Evolutionary conservation across 257 asterid species (phyloP).

Genomic region (Gentiana macrophylla): DNA sequence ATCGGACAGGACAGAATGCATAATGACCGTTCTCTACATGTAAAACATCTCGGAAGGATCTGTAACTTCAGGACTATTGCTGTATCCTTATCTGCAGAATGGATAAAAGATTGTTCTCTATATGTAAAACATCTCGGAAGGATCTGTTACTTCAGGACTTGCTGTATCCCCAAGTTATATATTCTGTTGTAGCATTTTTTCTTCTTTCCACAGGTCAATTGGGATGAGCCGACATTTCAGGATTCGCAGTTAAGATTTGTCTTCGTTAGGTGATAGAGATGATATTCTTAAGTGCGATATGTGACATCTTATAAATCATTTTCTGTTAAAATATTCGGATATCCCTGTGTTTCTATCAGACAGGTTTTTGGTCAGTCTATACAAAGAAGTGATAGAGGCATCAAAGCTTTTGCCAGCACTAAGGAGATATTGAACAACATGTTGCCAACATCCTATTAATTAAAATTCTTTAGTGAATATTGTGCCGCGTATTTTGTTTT

Average conservation of each 20-base stretch:
- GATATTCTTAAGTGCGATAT: neutral
- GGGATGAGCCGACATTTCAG: slow-evolving; percentile 13
- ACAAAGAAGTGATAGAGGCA: slow-evolving; percentile 30
- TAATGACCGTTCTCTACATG: no score
- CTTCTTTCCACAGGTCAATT: neutral
- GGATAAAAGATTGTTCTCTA: no score
- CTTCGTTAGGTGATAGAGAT: no score
- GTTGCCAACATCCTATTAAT: slow-evolving; percentile 5
- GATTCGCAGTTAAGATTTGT: neutral
- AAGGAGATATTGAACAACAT: slow-evolving; percentile 8
- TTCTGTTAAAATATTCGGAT: slow-evolving; percentile 24
- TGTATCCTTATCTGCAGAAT: no score
- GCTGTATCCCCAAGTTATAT: no score
- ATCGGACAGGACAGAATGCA: no score
- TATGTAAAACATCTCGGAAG: no score
- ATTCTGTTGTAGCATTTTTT: no score
- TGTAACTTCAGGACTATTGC: neutral
- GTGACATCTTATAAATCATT: slow-evolving; percentile 9
- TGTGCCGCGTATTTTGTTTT: slow-evolving; percentile 15
- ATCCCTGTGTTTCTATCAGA: slow-evolving; percentile 27
- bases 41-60: no score
- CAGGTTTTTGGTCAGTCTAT: slow-evolving; percentile 35
- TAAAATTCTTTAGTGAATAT: neutral
- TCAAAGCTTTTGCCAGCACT: slow-evolving; percentile 1
- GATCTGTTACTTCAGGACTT: neutral